Percentiles rank a stretch among this genome's conserved stretches.
Evolutionary conservation across 179 eudicot species (phyloP).

Genomic region (Heliamphora pulchella): DNA sequence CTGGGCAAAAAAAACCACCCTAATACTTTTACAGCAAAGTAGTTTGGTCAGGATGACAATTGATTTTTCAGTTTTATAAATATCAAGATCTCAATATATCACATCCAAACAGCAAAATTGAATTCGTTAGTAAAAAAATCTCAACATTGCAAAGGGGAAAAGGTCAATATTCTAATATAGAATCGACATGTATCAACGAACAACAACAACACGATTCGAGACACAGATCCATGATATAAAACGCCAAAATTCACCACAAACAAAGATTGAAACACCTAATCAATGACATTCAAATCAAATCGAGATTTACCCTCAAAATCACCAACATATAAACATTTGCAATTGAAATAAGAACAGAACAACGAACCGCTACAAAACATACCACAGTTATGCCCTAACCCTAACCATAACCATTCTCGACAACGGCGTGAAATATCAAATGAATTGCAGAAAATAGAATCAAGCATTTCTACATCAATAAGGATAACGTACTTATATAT

Average conservation of each 20-base stretch:
- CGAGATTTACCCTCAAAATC: conserved; percentile 5
- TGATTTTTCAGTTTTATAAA: neutral
- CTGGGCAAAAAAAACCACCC: neutral
- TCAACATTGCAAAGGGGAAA: no score
- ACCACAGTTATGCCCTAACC: conserved; percentile 1
- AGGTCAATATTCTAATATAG: neutral
- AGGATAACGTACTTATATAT: no score
- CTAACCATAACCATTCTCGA: neutral
- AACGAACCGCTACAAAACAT: neutral
- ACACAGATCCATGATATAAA: neutral
- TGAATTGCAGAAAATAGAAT: conserved; percentile 2
- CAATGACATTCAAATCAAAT: neutral
- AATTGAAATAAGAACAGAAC: neutral
- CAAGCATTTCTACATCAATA: neutral
- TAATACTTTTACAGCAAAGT: neutral
- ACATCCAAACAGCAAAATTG: neutral
- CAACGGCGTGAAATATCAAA: neutral
- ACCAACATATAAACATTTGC: neutral
- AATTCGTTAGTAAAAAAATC: neutral
- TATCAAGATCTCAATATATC: neutral
- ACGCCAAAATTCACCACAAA: neutral
- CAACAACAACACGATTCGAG: neutral
- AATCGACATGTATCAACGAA: neutral
- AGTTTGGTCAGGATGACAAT: neutral
- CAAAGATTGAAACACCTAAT: neutral